Evolutionary conservation across 495 filamentous ascomycete species (phyloP), one percentile per base, ranked within the genome.

Genomic region (Melanomma pulvis-pyrius): DNA sequence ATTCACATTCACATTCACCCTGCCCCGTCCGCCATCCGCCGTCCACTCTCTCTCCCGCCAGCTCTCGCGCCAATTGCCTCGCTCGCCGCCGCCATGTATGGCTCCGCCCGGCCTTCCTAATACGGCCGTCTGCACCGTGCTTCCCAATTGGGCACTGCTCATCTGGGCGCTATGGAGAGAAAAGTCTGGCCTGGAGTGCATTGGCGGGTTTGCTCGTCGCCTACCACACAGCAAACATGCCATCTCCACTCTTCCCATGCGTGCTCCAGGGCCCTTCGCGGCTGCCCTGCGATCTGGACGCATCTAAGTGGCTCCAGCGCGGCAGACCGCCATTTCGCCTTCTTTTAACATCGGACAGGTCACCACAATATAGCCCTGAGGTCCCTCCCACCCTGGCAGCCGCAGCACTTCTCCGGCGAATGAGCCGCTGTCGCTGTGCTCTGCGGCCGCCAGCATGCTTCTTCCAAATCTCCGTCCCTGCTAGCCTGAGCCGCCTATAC

Each of bases 261-360:
- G 58, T 25, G 19, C 39, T n/a, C 39, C n/a, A 6, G 13, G n/a
- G 13, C n/a, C 9, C 39, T 3, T 32, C 9, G 11, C 6, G 22
- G 13, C 13, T 13, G n/a, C 11, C 25, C 22, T 15, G 25, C 34
- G 2, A 28, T 39, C 15, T 26, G 47, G 29, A 22, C 17, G 12
- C 25, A 34, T 32, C 53, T 41, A 19, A 65, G 49, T 65, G 61
- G 61, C 34, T 58, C 61, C 61, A 65, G 61, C 51, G 58, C 13
- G 30, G 52, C 61, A 57, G 54, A 66, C 54, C 63, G 47, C 54
- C 54, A 59, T 66, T 66, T 60, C 34, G 46, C 41, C 41, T 41
- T 29, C 44, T 17, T 39, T 44, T 28, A 36, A 7, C 32, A 57
- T 21, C 17, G 25, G 5, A 36, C 25, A 44, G 39, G 39, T 44